Base-by-base conservation (phyloP, 805 yeast species). In the Myxozyma lipomycoides region DNA sequence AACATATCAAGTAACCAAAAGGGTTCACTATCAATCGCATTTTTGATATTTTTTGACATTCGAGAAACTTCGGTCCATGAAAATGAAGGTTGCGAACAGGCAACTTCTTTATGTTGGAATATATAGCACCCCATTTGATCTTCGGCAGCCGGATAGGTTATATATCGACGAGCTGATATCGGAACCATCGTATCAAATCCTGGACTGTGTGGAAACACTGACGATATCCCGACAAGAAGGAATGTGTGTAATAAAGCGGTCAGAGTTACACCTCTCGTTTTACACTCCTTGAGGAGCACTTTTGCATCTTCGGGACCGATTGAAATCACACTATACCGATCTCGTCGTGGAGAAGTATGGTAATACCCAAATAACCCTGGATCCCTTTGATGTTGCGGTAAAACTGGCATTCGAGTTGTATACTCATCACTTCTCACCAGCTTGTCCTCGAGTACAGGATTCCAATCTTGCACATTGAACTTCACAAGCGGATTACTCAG, bases 151-250 rank as follows among this genome's bases (percentile, higher is more conserved):
- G 32, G 32, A 28, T 12, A 9, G 32, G 32, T 30, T 10, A 25
- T 12, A 40, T 28, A 46, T 34, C 44, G 46, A 18, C 49, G 46
- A 15, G 49, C 49, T 19, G 43, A 40, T 4, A 46, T 37, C n/a
- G 49, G 49, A 4, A 46, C 18, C 46, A 26, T 35, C n/a, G 40
- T 43, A 9, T 17, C 38, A 32, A 46, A 46, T 6, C 51, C 49
- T 9, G 9, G n/a, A 4, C n/a, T 4, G 9, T n/a, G 28, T 2
- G 49, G 49, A 22, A 18, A 25, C 25, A 37, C 46, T 3, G 15
- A 15, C 28, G 48, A 26, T 9, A 40, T 19, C 39, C 48, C 44
- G 4, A 17, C 30, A 6, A 39, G 22, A 15, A 19, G 23, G 23
- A 19, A 5, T 18, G 37, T 44, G 34, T 30, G 36, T 19, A 46